Base-by-base conservation (phyloP, 1,139 yeast species). In the Nakaseomyces kungkrabaensis region DNA sequence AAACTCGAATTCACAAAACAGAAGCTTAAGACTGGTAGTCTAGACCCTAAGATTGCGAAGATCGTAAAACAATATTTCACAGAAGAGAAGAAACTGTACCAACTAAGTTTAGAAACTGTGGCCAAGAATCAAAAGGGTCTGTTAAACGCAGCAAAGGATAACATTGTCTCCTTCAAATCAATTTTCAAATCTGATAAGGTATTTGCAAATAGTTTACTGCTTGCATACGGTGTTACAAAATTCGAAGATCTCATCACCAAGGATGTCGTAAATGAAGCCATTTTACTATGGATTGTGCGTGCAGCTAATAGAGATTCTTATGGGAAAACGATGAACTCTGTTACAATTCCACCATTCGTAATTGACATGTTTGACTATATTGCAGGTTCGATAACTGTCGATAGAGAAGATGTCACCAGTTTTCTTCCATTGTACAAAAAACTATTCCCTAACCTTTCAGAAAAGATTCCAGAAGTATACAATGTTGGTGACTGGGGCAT, bases 271-370 rank as follows among this genome's bases (percentile, higher is more conserved):
- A 83, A 81, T 55, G 85, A 81, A 57, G 76, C 78, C 4, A 71
- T 85, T 68, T 63, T 82, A 13, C 63, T 84, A 43, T 85, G 82
- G 77, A 69, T 84, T 32, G 77, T 84, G 45, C 71, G 89, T 53
- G 75, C 79, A 52, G 71, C 72, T 51, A 83, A 82, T 59, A 71
- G 70, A 50, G 65, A 69, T 4, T 66, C 66, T 5, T 50, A 51
- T 57, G 8, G 56, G 59, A 32, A 55, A 63, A 27, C 56, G 59
- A 7, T 70, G 68, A 2, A 64, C 32, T 66, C 25, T 41, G 44
- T 41, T 4, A 41, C 22, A 17, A 29, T 78, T 22, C 85, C 87
- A 0, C 68, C 70, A 4, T 82, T 85, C 75, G 73, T 84, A 8
- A 60, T 60, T 11, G 62, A 67, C 0, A 66, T 71, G 9, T 82